Evolutionary conservation across 345 rosid genomes (phyloP).

Genomic region (Ailanthus altissimus): DNA sequence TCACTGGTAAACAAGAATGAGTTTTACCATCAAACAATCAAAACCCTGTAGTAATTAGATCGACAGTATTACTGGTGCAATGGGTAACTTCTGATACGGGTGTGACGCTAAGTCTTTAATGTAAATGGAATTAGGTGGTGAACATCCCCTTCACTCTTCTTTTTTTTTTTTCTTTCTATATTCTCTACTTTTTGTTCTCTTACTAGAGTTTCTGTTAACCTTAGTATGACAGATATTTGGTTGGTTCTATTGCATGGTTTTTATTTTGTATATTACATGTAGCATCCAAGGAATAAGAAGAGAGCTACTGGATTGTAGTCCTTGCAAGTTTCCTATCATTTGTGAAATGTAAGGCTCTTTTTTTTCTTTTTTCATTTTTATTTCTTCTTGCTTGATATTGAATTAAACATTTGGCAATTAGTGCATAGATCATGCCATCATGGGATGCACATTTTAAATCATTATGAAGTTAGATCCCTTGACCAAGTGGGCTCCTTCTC

Average conservation of each 20-base stretch:
- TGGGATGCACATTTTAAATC: background rate
- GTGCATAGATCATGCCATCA: too few relatives aligned
- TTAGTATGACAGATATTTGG: too few relatives aligned
- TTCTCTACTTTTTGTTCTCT: background rate
- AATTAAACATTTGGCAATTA: too few relatives aligned
- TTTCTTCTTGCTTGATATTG: background rate
- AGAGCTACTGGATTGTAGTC: background rate
- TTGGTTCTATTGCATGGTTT: background rate
- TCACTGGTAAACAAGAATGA: background rate
- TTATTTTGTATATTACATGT: background rate
- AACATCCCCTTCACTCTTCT: background rate
- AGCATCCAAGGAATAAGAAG: background rate
- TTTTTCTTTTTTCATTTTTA: background rate
- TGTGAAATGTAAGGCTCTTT: background rate
- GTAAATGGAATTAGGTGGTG: slow-evolving; percentile 1
- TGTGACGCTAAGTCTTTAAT: background rate
- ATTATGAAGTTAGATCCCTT: background rate
- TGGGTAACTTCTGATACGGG: background rate
- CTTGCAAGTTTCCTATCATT: background rate
- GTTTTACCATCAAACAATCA: background rate
- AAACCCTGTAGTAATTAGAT: too few relatives aligned
- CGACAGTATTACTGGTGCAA: background rate
- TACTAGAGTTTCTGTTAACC: background rate
- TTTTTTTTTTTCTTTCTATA: background rate
- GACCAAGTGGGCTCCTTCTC: background rate